Percentiles rank a stretch among this genome's conserved stretches.
These are phyloP conservation scores for Voacanga thouarsii DNA, from an alignment of 257 asterid genomes.

Conservation along the genomic window DNA sequence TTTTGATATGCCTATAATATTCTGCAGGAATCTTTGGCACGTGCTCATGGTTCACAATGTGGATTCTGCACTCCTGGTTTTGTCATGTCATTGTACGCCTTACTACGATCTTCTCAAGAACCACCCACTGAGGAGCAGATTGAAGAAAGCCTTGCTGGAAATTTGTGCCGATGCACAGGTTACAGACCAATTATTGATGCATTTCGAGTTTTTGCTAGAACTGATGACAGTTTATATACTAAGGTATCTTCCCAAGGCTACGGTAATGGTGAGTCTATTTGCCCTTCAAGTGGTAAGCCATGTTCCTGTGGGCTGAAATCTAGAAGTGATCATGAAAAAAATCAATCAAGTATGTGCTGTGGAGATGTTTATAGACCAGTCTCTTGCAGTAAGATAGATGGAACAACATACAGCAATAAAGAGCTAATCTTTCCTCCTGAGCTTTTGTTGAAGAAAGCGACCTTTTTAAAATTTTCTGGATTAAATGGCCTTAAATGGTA, in stretches of 20 bases:
- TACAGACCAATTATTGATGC: conserved; percentile 94
- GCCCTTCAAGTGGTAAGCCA: conserved; percentile 96
- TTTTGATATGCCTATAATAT: conserved; percentile 16
- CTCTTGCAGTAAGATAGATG: conserved; percentile 65
- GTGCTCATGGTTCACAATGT: conserved; percentile 90
- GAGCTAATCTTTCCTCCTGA: conserved; percentile 96
- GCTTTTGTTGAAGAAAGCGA: conserved; percentile 57
- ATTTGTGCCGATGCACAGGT: conserved; percentile 96
- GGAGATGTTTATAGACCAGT: conserved; percentile 39
- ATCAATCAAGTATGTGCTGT: conserved; percentile 22
- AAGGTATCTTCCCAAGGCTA: conserved; percentile 38
- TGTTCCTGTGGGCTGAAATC: conserved; percentile 67
- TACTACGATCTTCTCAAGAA: conserved; percentile 65
- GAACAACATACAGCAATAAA: conserved; percentile 64
- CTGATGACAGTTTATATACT: conserved; percentile 66
- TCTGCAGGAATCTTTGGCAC: conserved; percentile 81
- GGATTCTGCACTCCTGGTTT: conserved; percentile 99
- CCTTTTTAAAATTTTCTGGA: conserved; percentile 56
- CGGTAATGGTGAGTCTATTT: conserved; percentile 47
- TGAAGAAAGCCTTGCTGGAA: conserved; percentile 95
- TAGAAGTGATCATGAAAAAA: conserved; percentile 28
- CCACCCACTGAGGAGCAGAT: conserved; percentile 76
- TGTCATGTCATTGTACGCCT: conserved; percentile 91
- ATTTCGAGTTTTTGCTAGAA: conserved; percentile 81
- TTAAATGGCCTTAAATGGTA: conserved; percentile 72